phyloP scores from a whole-genome alignment of 352 stramenopile genomes.

The Pythium phragmitis region DNA sequence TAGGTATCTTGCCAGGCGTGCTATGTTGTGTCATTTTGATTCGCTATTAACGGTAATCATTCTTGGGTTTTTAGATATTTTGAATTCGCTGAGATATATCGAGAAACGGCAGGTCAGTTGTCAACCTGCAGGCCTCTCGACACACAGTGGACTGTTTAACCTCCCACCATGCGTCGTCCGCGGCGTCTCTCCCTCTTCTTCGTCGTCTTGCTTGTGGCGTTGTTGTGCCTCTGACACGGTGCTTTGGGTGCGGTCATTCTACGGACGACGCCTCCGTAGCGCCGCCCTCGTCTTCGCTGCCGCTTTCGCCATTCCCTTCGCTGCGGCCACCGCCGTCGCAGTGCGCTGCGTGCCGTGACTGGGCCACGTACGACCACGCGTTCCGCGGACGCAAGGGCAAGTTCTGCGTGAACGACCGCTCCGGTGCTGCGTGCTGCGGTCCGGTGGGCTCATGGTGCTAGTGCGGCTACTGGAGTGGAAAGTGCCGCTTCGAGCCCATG shows the following conservation, averaged over 20 bases:
- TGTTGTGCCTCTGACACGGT: background rate
- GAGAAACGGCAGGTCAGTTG: no score
- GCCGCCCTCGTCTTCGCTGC: background rate
- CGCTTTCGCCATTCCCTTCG: no score
- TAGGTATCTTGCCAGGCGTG: no score
- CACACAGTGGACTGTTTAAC: no score
- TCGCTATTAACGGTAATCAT: no score
- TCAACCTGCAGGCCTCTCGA: no score
- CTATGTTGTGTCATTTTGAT: no score
- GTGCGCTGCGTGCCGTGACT: constrained; percentile 3
- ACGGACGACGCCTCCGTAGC: no score
- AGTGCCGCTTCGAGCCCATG: background rate
- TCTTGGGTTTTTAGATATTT: no score
- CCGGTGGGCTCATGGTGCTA: background rate
- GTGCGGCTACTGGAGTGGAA: background rate
- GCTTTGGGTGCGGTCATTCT: background rate
- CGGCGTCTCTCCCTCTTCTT: background rate
- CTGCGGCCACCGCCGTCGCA: background rate
- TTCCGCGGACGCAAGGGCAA: background rate
- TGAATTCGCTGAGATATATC: no score
- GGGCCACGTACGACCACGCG: constrained; percentile 1
- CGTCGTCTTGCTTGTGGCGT: no score
- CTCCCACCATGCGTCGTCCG: no score
- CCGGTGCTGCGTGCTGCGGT: background rate
- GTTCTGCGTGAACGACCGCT: background rate